Conservation (phyloP, 2,329 filamentous ascomycete species). For the Capronia epimyces region DNA sequence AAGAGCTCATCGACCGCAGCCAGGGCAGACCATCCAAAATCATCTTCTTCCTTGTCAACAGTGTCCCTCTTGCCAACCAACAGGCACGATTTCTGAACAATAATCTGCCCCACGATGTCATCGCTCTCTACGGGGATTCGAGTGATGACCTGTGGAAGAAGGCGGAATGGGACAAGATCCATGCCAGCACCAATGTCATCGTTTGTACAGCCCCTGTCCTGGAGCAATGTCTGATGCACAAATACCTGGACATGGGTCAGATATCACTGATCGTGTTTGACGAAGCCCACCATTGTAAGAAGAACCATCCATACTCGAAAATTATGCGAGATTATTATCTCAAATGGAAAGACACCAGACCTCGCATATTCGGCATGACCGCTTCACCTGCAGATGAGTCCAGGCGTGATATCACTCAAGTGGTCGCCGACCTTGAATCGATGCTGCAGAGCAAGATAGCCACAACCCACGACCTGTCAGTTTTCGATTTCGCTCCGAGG, state of each 20-base stretch:
- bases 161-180: conserved; percentile 54
- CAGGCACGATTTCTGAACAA: conserved; percentile 75
- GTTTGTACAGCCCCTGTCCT: conserved; percentile 91
- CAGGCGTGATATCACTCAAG: conserved; percentile 64
- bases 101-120: conserved; percentile 72
- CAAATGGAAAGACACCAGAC: conserved; percentile 47
- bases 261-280: conserved; percentile 93
- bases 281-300: conserved; percentile 94
- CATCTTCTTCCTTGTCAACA: conserved; percentile 70
- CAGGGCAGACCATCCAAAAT: conserved; percentile 57
- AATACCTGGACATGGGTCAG: conserved; percentile 71
- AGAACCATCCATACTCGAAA: conserved; percentile 79
- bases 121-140: conserved; percentile 68
- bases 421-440: conserved; percentile 64
- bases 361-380: conserved; percentile 91
- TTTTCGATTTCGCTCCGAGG: conserved; percentile 55
- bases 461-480: conserved; percentile 60
- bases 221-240: conserved; percentile 68
- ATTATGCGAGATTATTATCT: conserved; percentile 86
- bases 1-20: conserved; percentile 67
- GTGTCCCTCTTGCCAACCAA: conserved; percentile 83
- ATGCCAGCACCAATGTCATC: conserved; percentile 68
- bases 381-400: conserved; percentile 81
- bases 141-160: conserved; percentile 54
- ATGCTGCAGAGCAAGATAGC: conserved; percentile 78